Percentiles rank a stretch among this genome's conserved stretches.
Conservation (phyloP, 495 filamentous ascomycete species). For the Corynascus novoguineensis region DNA sequence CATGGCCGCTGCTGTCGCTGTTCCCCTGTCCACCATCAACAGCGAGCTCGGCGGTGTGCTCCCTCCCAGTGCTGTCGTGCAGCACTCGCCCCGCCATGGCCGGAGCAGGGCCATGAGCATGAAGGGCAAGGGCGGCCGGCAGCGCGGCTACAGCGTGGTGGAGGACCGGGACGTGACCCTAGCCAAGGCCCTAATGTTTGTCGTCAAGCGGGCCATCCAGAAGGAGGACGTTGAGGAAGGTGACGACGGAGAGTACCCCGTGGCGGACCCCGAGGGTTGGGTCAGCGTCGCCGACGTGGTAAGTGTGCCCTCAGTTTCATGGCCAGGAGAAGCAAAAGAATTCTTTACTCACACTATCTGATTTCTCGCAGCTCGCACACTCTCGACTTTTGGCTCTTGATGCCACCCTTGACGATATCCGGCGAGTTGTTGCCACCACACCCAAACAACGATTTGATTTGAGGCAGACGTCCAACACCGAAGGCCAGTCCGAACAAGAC, state of each 20-base stretch:
- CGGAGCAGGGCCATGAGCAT: slow-evolving; percentile 40
- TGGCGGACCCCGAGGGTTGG: slow-evolving; percentile 40
- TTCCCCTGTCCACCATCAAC: slow-evolving; percentile 30
- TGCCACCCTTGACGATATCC: slow-evolving; percentile 34
- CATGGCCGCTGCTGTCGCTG: slow-evolving; percentile 35
- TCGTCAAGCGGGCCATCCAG: slow-evolving; percentile 38
- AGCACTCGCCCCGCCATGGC: slow-evolving; percentile 40
- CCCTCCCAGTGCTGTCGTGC: slow-evolving; percentile 38
- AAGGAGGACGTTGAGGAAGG: slow-evolving; percentile 35
- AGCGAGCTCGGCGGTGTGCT: slow-evolving; percentile 38
- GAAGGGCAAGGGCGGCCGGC: slow-evolving; percentile 28
- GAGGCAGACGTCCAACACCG: slow-evolving; percentile 17
- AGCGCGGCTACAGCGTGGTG: slow-evolving; percentile 37
- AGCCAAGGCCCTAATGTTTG: slow-evolving; percentile 40
- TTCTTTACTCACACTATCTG: too few species aligned
- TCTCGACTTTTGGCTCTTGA: slow-evolving; percentile 29
- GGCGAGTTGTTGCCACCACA: slow-evolving; percentile 29
- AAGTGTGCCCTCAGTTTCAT: slow-evolving; percentile 14
- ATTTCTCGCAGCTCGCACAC: slow-evolving; percentile 30
- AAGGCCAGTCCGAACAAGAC: slow-evolving; percentile 18
- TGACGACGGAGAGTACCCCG: slow-evolving; percentile 33
- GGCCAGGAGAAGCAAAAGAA: too few species aligned
- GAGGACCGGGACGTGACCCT: slow-evolving; percentile 39
- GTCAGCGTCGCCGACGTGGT: slow-evolving; percentile 37
- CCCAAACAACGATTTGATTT: slow-evolving; percentile 32